Evolutionary conservation across 805 yeast genomes (phyloP), one percentile per base, ranked within the genome.

Genomic region (Ogataea chonburiensis): DNA sequence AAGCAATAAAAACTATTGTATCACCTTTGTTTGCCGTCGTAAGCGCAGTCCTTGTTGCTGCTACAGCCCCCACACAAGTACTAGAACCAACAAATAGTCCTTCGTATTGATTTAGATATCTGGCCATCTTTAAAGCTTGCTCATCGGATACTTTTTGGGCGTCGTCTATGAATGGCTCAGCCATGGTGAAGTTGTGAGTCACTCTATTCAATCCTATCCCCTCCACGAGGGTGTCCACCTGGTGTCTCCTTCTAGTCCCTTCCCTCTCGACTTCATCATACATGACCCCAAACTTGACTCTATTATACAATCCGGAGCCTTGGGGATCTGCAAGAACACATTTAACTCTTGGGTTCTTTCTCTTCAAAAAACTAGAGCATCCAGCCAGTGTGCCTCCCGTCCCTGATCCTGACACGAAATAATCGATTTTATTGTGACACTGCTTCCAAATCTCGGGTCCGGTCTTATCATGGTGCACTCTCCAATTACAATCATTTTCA

Each of bases 341-440:
- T 28, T 61, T 66, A 0, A 82, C 53, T 0, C 55, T 30, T 0
- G 67, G 55, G 12, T 67, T 52, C 23, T 65, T 56, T 36, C 69
- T 75, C 52, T 80, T 86, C 51, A 91, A 68, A 60, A 70, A 93
- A 42, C 71, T 71, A 3, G 95, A 75, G 18, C 88, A 88, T 38
- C 98, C 98, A n/a, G 95, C 70, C 29, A 91, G 86, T 2, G 98
- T 93, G 39, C 98, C 98, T 34, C 93, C 98, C 0, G 98, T 91
- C 8, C 98, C 98, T 21, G 95, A 85, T 0, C 98, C 98, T 2
- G 91, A 75, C 26, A 93, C 79, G 57, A 91, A 88, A 31, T 70
- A 79, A 56, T 87, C 94, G 7, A 91, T 52, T 2, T 64, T 45
- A 10, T 79, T 79, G 7, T 72, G 65, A 66, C 81, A 70, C 56